Base-by-base conservation (phyloP, 345 rosid genomes). In the Boechera retrofracta region DNA sequence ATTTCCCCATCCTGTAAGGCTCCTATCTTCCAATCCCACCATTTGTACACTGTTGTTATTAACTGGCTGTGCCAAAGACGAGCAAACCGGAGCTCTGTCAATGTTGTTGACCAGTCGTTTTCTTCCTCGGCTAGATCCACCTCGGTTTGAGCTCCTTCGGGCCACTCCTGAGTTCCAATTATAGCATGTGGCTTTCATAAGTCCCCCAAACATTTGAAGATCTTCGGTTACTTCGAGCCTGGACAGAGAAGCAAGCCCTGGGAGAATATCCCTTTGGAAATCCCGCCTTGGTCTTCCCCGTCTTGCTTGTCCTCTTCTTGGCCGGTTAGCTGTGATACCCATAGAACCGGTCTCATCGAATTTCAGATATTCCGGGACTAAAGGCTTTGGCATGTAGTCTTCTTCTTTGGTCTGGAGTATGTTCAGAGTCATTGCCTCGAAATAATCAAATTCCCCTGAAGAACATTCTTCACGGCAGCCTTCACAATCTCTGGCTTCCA, bases 191-290 rank as follows among this genome's bases (percentile, higher is more conserved):
- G 94, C 97, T 79, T 81, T 86, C 97, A 90, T 89, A 64, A 90
- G 74, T 80, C 98, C 97, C 54, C 89, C 95, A 77, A 94, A 92
- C 59, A 87, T 85, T 79, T 94, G 98, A 82, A 94, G 84, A 83
- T 94, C 98, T 82, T 90, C 96, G 0, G 91, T 89, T 47, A 94
- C 97, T 85, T 94, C 98, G 1, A 87, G 94, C 83, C 94, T 89
- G 3, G 98, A 90, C 31, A 92, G 82, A 66, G 98, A 90, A 67
- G 84, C 76, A 62, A 94, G 94, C 45, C 98, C 97, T 1, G 98
- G 98, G 79, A 94, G 98, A 75, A 90, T 88, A 83, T 94, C 98
- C 88, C 97, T 94, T 80, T 90, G 98, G 86, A 94, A 94, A 80
- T 94, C 98, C 85, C 97, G 87, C 64, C 88, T 87, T 75, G 90